These are phyloP conservation scores for Candida yuanshanica DNA, from an alignment of 805 yeast species.

Conservation along the genomic window DNA sequence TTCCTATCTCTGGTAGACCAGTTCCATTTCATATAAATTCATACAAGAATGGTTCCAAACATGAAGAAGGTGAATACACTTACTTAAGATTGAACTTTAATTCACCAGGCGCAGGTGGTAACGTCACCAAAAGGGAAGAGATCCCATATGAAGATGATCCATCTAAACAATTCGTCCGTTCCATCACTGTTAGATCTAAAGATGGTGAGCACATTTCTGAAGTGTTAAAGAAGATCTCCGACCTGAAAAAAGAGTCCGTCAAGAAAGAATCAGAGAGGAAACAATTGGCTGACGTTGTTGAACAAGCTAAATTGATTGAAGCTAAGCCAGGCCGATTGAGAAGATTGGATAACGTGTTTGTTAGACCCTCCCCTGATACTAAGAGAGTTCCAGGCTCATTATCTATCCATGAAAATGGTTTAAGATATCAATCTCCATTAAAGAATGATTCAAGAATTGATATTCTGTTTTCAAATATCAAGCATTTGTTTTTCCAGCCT, in stretches of 20 bases:
- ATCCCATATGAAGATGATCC: constrained; percentile 88
- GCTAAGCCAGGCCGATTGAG: constrained; percentile 78
- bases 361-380: constrained; percentile 96
- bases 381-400: constrained; percentile 88
- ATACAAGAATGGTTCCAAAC: constrained; percentile 89
- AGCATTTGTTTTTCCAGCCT: constrained; percentile 93
- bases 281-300: constrained; percentile 89
- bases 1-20: constrained; percentile 93
- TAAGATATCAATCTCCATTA: constrained; percentile 83
- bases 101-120: constrained; percentile 84
- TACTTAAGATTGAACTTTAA: constrained; percentile 86
- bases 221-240: constrained; percentile 83
- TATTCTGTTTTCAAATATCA: constrained; percentile 81
- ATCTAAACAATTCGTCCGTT: constrained; percentile 80
- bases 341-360: constrained; percentile 81
- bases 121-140: constrained; percentile 63
- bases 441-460: constrained; percentile 85
- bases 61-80: constrained; percentile 94
- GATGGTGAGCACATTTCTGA: constrained; percentile 90
- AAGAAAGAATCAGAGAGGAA: constrained; percentile 88
- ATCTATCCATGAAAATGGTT: constrained; percentile 93
- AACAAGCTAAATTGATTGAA: constrained; percentile 84
- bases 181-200: constrained; percentile 80
- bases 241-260: constrained; percentile 84
- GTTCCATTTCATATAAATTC: constrained; percentile 96